Evolutionary conservation across 2,329 filamentous ascomycete genomes (phyloP).

Genomic region (Ophiostoma angusticollis): DNA sequence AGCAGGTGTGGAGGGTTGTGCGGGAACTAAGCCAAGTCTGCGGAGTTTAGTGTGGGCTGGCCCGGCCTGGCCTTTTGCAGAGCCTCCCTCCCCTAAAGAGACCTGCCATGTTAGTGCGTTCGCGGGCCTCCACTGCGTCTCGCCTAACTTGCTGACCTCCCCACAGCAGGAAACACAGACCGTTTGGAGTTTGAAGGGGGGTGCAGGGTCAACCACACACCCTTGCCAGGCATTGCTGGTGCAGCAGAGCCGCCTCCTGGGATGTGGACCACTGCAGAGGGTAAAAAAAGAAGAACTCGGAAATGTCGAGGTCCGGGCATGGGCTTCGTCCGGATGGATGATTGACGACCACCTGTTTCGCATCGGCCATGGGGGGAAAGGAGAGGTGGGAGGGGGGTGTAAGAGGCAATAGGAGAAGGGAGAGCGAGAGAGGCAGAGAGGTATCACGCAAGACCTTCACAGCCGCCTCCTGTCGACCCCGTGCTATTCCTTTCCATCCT

Average conservation of each 20-base stretch:
- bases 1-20: background rate
- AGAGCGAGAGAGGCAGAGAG: background rate
- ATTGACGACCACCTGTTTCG: slow-evolving; percentile 28
- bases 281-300: no score
- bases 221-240: no score
- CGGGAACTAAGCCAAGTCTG: no score
- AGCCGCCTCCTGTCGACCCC: background rate
- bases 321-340: slow-evolving; percentile 21
- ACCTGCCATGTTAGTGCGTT: no score
- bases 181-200: no score
- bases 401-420: no score
- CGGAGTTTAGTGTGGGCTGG: no score
- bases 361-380: slow-evolving; percentile 16
- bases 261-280: no score
- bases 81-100: background rate
- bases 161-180: slow-evolving; percentile 4
- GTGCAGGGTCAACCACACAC: no score
- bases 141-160: background rate
- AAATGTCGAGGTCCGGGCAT: slow-evolving; percentile 19
- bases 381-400: no score
- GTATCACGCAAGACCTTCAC: background rate
- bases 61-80: background rate
- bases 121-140: no score
- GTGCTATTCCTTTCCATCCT: background rate
- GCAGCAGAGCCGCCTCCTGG: no score